Base-by-base conservation (phyloP, 345 rosid species). In the Crucihimalaya himalaica region DNA sequence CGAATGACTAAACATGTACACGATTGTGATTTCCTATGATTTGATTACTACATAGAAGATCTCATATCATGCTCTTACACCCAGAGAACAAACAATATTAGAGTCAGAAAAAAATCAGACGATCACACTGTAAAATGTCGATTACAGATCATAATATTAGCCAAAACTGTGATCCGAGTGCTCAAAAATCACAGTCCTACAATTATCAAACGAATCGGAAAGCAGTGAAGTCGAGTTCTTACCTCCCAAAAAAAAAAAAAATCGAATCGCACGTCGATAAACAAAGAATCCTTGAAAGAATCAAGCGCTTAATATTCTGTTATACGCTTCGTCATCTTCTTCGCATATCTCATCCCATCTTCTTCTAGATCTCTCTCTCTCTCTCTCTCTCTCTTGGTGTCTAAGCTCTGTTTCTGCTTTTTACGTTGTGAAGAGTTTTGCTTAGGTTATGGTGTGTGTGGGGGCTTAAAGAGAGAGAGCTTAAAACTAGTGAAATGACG, bases 321-420 rank as follows among this genome's bases (percentile, higher is more conserved):
- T 34, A 34, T 11, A 11, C 37, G 12, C 8, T 63, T 72, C 46
- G 2, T 63, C 34, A 15, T 52, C 62, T 19, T 62, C 53, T 15
- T 73, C 66, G 2, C 70, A 5, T 42, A 15, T 5, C 45, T 20
- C 23, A 31, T 43, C 12, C 13, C 4, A 9, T 53, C 37, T 11
- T 62, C 70, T 40, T 52, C 14, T 35, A 47, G 72, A 74, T 74
- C 78, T 74, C 72, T 60, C 8, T 53, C 61, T 48, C 50, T 66
- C 18, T 21, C 46, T 32, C 19, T 48, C 47, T 51, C 6, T 51
- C 18, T 43, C 16, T 66, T 21, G 34, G 19, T 54, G 63, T 43
- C 54, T 43, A 46, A 25, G 25, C 78, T 74, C 78, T 74, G 78
- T 74, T 66, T 66, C 54, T 50, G 70, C 70, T 52, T 72, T 62